Evolutionary conservation across 1,139 yeast species (phyloP), one percentile per base, ranked within the genome.

Genomic region (Blastobotrys proliferans): DNA sequence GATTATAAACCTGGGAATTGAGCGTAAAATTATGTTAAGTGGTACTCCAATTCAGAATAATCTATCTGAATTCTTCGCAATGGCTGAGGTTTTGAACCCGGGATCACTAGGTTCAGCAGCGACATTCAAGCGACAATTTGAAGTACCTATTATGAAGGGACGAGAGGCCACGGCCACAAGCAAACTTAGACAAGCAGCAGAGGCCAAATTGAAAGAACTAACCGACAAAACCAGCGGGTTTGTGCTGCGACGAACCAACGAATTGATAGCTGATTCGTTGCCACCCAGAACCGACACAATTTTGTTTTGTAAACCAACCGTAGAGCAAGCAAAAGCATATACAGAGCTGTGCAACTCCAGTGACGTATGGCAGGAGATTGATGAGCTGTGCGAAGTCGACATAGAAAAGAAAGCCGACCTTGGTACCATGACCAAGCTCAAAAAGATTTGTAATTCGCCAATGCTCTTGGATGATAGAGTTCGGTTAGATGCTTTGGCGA

Each of bases 1-100:
- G 0, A 68, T 90, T 40, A 74, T 74, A 34, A 63, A 69, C 1
- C 64, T 90, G 20, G 69, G 77, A 31, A 73, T 85, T 3, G 69
- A 72, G 11, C 74, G 70, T 38, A 77, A 81, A 51, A 67, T 92
- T 3, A 60, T 92, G 17, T 66, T 92, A 8, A 79, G 95, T 0
- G 98, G 98, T 0, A 92, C 98, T 0, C 98, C 98, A 0, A 86
- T 92, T 26, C 98, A 92, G 60, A 92, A 92, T 62, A 95, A 92
- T 60, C 72, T 94, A 43, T 70, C 69, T 1, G 99, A 92, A 58
- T 92, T 85, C 59, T 87, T 70, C 62, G 83, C 85, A 10, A 77
- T 92, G 58, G 76, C 83, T 5, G 83, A 88, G 56, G 90, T 90
- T 59, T 68, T 88, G 11, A 88, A 87, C 56, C 96, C 97, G 0